Evolutionary conservation across 306 rosid genomes (phyloP).

Genomic region (Rosa multiflora): DNA sequence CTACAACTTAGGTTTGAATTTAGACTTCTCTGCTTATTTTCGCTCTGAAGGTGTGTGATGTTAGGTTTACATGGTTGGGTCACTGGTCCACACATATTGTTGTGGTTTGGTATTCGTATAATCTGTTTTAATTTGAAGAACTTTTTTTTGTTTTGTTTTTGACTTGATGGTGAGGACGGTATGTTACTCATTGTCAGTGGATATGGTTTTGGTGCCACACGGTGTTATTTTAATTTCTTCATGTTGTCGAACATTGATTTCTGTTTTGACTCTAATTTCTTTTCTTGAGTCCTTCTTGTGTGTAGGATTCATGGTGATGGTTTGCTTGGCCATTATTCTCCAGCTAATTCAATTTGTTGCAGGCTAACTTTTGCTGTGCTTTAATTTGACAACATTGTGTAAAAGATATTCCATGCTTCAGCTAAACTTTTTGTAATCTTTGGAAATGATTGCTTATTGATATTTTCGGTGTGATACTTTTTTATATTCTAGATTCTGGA

Average conservation of each 20-base stretch:
- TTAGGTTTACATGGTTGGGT: not conserved
- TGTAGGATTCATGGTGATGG: not conserved
- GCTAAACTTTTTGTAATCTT: not conserved
- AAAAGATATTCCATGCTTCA: not conserved
- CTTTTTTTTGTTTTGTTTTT: not conserved
- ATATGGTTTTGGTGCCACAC: not conserved
- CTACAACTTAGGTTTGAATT: not conserved
- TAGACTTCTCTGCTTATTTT: not conserved
- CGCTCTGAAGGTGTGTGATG: not conserved
- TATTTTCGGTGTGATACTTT: slow-evolving; percentile 1
- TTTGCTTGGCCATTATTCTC: not conserved
- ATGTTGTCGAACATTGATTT: not conserved
- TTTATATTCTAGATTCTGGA: slow-evolving; percentile 56
- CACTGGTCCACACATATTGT: not conserved
- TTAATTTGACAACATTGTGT: not conserved
- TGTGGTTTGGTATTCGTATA: not conserved
- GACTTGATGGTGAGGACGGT: not conserved
- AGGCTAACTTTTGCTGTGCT: not conserved
- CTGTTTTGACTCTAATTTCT: not conserved
- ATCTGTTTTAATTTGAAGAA: not conserved
- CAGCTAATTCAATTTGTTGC: not conserved
- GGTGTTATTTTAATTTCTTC: not conserved
- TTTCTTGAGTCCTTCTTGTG: not conserved
- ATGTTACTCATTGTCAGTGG: not conserved
- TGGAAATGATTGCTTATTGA: not conserved